These are phyloP conservation scores for Tylopilus felleus DNA, from an alignment of 768 basidiomycete species.

Conservation along the genomic window DNA sequence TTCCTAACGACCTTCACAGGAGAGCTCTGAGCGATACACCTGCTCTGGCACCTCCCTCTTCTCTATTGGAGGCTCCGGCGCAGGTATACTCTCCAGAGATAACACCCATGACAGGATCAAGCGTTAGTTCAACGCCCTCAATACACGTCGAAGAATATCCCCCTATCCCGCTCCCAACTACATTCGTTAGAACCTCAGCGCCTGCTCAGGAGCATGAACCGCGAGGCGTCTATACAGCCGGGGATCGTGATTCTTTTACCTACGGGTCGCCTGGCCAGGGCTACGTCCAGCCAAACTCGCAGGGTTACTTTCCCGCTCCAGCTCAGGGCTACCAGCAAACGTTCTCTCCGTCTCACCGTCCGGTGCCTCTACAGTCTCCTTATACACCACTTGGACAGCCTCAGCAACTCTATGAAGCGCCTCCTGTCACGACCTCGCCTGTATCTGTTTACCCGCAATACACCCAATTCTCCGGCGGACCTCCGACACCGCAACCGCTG, in stretches of 20 bases:
- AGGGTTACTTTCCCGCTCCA: constrained; percentile 4
- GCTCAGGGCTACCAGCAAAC: constrained; percentile 4
- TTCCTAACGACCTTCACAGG: constrained; percentile 5
- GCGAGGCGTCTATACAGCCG: neutral
- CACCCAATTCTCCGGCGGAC: constrained; percentile 8
- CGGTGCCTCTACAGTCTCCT: constrained; percentile 11
- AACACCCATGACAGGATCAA: neutral
- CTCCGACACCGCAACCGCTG: constrained; percentile 9
- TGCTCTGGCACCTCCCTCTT: constrained; percentile 3
- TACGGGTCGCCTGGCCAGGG: constrained; percentile 5
- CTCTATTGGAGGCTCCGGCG: constrained; percentile 5
- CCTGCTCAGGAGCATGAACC: neutral
- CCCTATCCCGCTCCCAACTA: constrained; percentile 5
- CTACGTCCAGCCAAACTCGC: constrained; percentile 12
- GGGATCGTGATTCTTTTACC: neutral
- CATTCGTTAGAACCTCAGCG: neutral
- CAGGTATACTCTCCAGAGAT: constrained; percentile 7
- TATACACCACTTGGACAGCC: constrained; percentile 8
- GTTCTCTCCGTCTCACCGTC: constrained; percentile 7
- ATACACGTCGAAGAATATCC: constrained; percentile 5
- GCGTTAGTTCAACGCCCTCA: constrained; percentile 12
- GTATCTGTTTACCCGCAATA: constrained; percentile 15
- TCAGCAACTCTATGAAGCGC: constrained; percentile 11
- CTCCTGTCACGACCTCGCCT: neutral
- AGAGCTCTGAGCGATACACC: constrained; percentile 15